Base-by-base conservation (phyloP, 192 early-diverging fungal species). In the Geranomyces michiganensis region DNA sequence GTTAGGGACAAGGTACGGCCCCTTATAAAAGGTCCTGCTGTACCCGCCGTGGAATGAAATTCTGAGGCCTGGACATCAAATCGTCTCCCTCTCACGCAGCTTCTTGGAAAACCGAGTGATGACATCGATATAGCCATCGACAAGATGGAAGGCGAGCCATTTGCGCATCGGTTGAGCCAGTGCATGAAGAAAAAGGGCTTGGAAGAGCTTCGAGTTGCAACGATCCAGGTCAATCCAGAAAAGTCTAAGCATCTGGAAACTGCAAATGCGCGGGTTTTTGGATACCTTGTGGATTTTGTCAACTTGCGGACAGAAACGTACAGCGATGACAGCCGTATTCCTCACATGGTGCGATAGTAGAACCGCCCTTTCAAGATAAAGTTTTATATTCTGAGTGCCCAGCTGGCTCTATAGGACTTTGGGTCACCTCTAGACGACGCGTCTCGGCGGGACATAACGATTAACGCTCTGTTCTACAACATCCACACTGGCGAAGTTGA, bases 391-490 rank as follows among this genome's bases (percentile, higher is more conserved):
- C 76, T 75, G 48, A 10, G 0, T 55, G 43, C 26, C 47, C 36
- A 71, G n/a, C 21, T 59, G 5, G 22, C 21, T 22, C 6, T 19
- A 29, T 30, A 83, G 81, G 78, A 74, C 41, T 96, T 93, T 76
- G 97, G 96, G 24, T 95, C 95, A 14, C 95, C 97, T 0, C 56
- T 73, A 14, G 90, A 99, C 67, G 97, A 99, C 73, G 96, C 97
- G 7, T 76, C 87, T 56, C 90, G 97, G 0, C 86, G 97, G n/a
- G 97, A 99, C 76, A 94, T 90, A 14, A 99, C 97, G 26, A 96
- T 99, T 76, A 99, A 99, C 70, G 90, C 95, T 15, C 82, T 99
- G 55, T 97, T 99, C 64, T 99, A 95, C 81, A 99, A 99, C 78
- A 86, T 99, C 14, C 89, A 93, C 66, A 92, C 93, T 0, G 33